phyloP scores from a whole-genome alignment of 2,329 filamentous ascomycete species.

The Monilinia aucupariae region DNA sequence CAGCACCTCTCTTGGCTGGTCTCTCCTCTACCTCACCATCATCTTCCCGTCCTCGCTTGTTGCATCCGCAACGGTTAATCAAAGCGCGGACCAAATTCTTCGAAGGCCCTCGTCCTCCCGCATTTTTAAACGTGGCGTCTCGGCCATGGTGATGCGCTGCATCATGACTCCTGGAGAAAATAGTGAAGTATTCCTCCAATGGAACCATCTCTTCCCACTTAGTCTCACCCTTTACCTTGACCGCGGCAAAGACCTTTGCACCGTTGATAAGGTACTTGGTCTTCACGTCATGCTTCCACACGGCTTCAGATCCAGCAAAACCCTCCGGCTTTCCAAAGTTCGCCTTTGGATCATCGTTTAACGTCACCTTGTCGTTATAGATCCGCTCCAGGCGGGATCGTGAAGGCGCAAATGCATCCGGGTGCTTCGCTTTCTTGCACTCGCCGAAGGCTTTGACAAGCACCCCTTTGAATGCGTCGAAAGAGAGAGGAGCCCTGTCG shows the following conservation, averaged over 20 bases:
- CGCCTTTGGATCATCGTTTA: not conserved
- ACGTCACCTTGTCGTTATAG: not conserved
- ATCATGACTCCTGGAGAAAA: not conserved
- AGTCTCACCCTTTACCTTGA: not conserved
- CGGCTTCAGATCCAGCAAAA: not conserved
- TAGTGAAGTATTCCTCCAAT: not conserved
- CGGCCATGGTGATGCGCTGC: not conserved
- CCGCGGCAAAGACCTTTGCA: not conserved
- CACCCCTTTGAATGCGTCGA: not conserved
- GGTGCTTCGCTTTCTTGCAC: not conserved
- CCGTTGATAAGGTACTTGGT: fast-evolving
- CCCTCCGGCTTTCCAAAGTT: not conserved
- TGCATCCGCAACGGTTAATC: not conserved
- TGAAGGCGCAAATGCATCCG: not conserved
- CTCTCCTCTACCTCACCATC: not conserved
- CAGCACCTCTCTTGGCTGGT: not conserved
- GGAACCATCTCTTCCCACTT: not conserved
- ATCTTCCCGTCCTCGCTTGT: not conserved
- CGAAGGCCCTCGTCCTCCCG: not conserved
- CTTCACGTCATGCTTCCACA: not conserved
- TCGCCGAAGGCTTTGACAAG: not conserved
- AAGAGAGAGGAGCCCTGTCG: too few relatives aligned
- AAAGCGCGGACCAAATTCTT: not conserved
- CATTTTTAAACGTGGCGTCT: not conserved
- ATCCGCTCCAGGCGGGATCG: not conserved